Evolutionary conservation across 2,329 filamentous ascomycete genomes (phyloP).

Genomic region (Trichoderma semiorbis): DNA sequence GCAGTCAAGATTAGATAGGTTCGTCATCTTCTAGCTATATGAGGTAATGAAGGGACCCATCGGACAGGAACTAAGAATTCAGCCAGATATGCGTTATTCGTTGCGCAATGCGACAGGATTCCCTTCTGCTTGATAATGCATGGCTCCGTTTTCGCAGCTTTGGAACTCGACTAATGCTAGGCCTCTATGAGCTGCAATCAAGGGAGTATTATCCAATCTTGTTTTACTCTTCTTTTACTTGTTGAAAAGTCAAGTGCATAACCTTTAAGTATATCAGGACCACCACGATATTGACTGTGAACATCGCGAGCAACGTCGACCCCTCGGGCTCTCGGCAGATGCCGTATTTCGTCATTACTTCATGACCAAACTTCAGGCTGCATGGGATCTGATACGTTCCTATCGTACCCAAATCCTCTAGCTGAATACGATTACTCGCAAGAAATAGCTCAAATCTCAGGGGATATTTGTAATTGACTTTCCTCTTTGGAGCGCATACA

Average conservation of each 20-base stretch:
- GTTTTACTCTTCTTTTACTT: neutral
- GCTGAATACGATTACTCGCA: neutral
- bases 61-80: neutral
- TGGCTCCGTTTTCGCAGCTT: slow-evolving; percentile 1
- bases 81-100: neutral
- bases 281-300: no score
- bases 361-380: neutral
- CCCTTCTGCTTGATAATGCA: neutral
- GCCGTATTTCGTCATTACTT: neutral
- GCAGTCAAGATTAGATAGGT: neutral
- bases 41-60: neutral
- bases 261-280: neutral
- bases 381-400: neutral
- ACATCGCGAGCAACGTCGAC: neutral
- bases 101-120: neutral
- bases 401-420: no score
- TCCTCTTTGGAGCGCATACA: neutral
- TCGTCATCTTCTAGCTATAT: neutral
- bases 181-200: neutral
- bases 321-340: neutral
- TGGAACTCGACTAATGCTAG: neutral
- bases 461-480: neutral
- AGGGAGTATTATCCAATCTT: no score
- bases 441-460: neutral
- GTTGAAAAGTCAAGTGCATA: neutral